A percentile compares a stretch with the other conserved stretches of the same genome.
phyloP scores from a whole-genome alignment of 1,284 basidiomycete species.

The Ustilago nuda region DNA sequence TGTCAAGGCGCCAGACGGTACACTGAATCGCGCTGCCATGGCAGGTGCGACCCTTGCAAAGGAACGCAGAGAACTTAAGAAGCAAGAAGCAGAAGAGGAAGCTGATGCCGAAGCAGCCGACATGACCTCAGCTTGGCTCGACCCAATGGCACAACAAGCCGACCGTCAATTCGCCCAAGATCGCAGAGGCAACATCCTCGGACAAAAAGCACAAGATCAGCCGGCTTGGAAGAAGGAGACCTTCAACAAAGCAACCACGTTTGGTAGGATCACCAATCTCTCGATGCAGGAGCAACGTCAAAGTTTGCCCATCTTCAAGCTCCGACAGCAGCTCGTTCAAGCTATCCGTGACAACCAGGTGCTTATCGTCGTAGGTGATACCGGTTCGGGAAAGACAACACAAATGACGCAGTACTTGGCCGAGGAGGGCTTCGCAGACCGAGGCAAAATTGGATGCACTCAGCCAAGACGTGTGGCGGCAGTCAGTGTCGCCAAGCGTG shows the following conservation, averaged over 20 bases:
- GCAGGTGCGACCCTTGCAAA: conserved; percentile 93
- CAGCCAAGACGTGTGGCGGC: conserved; percentile 98
- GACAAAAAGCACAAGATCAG: conserved; percentile 83
- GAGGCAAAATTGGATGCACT: conserved; percentile 91
- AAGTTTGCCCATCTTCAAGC: conserved; percentile 93
- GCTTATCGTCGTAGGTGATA: conserved; percentile 91
- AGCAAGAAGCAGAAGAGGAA: conserved; percentile 92
- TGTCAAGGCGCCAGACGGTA: conserved; percentile 77
- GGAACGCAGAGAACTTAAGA: conserved; percentile 90
- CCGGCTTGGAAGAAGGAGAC: conserved; percentile 92
- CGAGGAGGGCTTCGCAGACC: conserved; percentile 86
- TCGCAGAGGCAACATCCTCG: conserved; percentile 82
- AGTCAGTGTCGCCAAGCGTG: conserved; percentile 99
- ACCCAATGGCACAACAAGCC: conserved; percentile 91
- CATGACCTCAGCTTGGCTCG: conserved; percentile 94
- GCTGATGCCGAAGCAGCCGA: conserved; percentile 93
- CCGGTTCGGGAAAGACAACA: conserved; percentile 87
- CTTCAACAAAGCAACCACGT: conserved; percentile 97
- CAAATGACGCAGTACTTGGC: conserved; percentile 95
- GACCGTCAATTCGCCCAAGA: conserved; percentile 95
- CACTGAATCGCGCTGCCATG: conserved; percentile 90
- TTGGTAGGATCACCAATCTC: conserved; percentile 87
- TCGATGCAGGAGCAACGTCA: conserved; percentile 94
- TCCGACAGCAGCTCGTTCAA: conserved; percentile 89
- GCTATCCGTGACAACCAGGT: conserved; percentile 96